phyloP scores from a whole-genome alignment of 2,329 filamentous ascomycete genomes.

The Trichoderma sp. region DNA sequence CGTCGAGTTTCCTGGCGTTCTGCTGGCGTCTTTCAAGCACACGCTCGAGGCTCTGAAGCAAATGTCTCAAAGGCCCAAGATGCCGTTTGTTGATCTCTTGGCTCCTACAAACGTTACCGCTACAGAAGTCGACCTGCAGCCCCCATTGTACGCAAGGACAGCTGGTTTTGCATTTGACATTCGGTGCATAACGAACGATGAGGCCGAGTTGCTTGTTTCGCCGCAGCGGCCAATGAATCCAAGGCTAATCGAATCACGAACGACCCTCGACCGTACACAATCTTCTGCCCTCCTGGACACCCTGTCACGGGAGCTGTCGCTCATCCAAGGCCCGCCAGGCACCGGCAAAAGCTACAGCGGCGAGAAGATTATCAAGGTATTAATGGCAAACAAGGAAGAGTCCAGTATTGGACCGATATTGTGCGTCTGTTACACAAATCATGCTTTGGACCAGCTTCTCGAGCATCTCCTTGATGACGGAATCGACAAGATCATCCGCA shows the following conservation, averaged over 20 bases:
- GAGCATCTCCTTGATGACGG: conserved; percentile 56
- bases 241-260: conserved; percentile 37
- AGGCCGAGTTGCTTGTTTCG: conserved; percentile 32
- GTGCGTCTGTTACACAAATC: conserved; percentile 54
- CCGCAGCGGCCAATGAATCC: conserved; percentile 30
- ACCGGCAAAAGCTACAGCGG: conserved; percentile 69
- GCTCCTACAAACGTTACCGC: conserved; percentile 37
- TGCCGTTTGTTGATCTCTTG: conserved; percentile 55
- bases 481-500: conserved; percentile 56
- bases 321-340: conserved; percentile 72
- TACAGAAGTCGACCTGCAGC: conserved; percentile 39
- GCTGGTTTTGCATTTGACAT: conserved; percentile 52
- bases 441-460: conserved; percentile 39
- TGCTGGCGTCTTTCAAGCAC: conserved; percentile 60
- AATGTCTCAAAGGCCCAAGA: conserved; percentile 47
- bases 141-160: conserved; percentile 55
- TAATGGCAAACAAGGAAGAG: conserved; percentile 49
- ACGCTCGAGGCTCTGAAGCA: conserved; percentile 59
- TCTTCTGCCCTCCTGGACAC: conserved; percentile 55
- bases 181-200: conserved; percentile 9
- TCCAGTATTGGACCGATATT: conserved; percentile 53
- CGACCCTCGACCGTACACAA: conserved; percentile 56
- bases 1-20: conserved; percentile 63
- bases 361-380: conserved; percentile 58
- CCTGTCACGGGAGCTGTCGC: conserved; percentile 55